Percentiles rank a stretch among this genome's conserved stretches.
phyloP scores from a whole-genome alignment of 352 stramenopile species.

The Plasmopara halstedii region DNA sequence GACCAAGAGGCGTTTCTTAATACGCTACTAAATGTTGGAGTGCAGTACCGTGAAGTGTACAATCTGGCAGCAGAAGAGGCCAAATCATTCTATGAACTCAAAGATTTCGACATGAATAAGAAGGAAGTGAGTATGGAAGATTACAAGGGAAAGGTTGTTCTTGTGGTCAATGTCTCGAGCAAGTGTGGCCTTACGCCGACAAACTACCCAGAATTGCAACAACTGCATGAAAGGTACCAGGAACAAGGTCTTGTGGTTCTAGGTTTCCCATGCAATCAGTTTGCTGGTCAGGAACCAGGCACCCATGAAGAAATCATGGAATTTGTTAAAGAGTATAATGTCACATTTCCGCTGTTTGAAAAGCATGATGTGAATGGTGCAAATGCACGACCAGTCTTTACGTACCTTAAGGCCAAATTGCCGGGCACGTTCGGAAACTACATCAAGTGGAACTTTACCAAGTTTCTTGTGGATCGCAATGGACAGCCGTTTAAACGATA shows the following conservation, averaged over 20 bases:
- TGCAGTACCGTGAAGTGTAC: conserved; percentile 45
- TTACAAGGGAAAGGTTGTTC: conserved; percentile 60
- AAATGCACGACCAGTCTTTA: conserved; percentile 71
- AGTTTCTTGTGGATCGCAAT: conserved; percentile 87
- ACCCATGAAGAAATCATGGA: conserved; percentile 75
- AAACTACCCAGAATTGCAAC: conserved; percentile 83
- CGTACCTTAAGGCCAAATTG: conserved; percentile 75
- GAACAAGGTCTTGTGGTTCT: conserved; percentile 58
- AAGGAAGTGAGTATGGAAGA: conserved; percentile 57
- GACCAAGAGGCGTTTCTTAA: conserved; percentile 42
- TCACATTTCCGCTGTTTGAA: conserved; percentile 44
- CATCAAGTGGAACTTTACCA: conserved; percentile 89
- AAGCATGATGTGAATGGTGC: conserved; percentile 86
- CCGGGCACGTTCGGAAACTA: conserved; percentile 59
- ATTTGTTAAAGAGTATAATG: conserved; percentile 54
- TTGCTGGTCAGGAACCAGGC: conserved; percentile 36
- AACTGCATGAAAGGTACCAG: conserved; percentile 68
- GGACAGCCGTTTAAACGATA: conserved; percentile 77
- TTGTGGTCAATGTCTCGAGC: conserved; percentile 79
- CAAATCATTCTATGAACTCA: conserved; percentile 74
- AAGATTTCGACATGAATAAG: conserved; percentile 63
- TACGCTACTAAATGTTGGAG: conserved; percentile 37
- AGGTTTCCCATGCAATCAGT: conserved; percentile 88
- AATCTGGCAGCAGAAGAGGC: conserved; percentile 24
- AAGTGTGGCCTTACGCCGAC: conserved; percentile 76